A percentile compares a stretch with the other conserved stretches of the same genome.
Conservation (phyloP, 179 eudicot genomes). For the Spergularia azorica region DNA sequence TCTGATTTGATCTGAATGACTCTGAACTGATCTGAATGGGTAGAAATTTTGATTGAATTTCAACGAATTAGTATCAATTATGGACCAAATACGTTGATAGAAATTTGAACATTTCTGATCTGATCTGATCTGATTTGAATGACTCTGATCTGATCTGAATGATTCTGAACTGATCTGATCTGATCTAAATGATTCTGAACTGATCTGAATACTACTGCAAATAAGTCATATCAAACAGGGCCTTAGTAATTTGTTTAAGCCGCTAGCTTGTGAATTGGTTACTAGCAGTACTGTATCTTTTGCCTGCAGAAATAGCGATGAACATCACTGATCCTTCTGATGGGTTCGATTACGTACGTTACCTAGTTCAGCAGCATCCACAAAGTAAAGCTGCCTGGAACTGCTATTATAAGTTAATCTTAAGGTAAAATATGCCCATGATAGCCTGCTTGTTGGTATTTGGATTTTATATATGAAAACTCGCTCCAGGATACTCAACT, state of each 20-base stretch:
- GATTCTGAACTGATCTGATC: no score
- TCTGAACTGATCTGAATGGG: no score
- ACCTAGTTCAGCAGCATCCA: conserved; percentile 47
- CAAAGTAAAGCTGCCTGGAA: conserved; percentile 50
- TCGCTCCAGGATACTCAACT: background rate
- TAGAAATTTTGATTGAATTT: no score
- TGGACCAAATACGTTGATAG: no score
- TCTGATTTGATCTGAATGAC: no score
- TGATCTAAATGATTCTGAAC: no score
- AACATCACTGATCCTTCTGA: conserved; percentile 45
- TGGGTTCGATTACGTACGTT: conserved; percentile 41
- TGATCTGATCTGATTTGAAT: no score
- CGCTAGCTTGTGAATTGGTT: background rate
- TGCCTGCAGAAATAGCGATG: conserved; percentile 45
- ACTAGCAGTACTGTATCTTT: background rate
- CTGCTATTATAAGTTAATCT: conserved; percentile 41
- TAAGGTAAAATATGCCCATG: conserved; percentile 32
- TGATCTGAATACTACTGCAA: no score
- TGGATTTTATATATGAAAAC: background rate
- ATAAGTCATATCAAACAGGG: no score
- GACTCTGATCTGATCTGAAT: no score
- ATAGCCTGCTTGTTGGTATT: background rate
- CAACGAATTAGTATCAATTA: no score
- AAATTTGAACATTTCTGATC: no score
- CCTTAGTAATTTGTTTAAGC: background rate